Percentiles rank a stretch among this genome's conserved stretches.
Conservation (phyloP, 441 rosid genomes). For the Adansonia gregorii region DNA sequence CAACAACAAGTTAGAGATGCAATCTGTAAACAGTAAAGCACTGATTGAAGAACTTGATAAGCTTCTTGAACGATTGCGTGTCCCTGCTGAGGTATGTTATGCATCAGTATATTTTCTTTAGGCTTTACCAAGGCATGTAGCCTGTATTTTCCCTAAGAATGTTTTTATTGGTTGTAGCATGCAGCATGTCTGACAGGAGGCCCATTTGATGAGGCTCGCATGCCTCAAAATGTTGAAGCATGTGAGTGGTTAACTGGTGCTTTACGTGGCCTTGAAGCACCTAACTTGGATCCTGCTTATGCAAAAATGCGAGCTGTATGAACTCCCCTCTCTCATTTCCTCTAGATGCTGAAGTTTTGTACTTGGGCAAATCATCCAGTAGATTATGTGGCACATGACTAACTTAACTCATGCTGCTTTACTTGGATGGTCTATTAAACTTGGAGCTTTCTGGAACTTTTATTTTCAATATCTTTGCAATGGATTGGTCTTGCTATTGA, state of each 20-base stretch:
- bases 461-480: not conserved
- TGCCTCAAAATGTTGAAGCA: conserved; percentile 94
- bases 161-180: conserved; percentile 57
- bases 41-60: conserved; percentile 95
- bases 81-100: conserved; percentile 85
- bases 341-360: conserved; percentile 8
- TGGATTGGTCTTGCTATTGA: not conserved
- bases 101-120: conserved; percentile 25
- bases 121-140: conserved; percentile 21
- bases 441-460: not conserved
- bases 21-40: conserved; percentile 88
- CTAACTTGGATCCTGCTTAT: conserved; percentile 76
- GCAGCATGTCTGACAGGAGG: conserved; percentile 88
- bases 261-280: conserved; percentile 76
- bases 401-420: not conserved
- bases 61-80: conserved; percentile 80
- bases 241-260: conserved; percentile 98
- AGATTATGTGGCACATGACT: not conserved
- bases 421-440: not conserved
- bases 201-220: conserved; percentile 87
- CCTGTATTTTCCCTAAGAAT: conserved; percentile 31
- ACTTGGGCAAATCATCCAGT: conserved; percentile 21
- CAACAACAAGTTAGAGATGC: conserved; percentile 96
- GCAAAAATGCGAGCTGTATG: conserved; percentile 93
- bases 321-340: conserved; percentile 29